A percentile compares a stretch with the other conserved stretches of the same genome.
Evolutionary conservation across 2,329 filamentous ascomycete species (phyloP).

Genomic region (Microcyclospora tardicrescens): DNA sequence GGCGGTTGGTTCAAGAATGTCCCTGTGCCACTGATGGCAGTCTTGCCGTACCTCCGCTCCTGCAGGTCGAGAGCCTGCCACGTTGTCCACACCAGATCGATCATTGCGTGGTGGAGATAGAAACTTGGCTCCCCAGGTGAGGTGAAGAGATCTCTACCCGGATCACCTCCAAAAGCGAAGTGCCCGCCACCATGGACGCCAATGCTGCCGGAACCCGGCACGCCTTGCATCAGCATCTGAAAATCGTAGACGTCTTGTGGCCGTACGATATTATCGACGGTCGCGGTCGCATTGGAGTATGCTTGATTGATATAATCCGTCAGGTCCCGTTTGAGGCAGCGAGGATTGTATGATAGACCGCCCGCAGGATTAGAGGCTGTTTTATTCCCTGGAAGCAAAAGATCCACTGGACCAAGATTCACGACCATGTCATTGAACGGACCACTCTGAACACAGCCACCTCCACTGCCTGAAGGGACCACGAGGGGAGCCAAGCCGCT

Average conservation of each 20-base stretch:
- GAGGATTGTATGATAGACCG: slow-evolving; percentile 19
- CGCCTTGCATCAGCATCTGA: slow-evolving; percentile 17
- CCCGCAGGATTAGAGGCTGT: slow-evolving; percentile 5
- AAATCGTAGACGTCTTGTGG: slow-evolving; percentile 10
- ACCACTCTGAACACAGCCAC: slow-evolving; percentile 39
- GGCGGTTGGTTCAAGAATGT: slow-evolving; percentile 32
- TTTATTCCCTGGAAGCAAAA: slow-evolving; percentile 3
- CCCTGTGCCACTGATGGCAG: slow-evolving; percentile 29
- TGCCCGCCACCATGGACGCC: slow-evolving; percentile 36
- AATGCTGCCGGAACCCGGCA: slow-evolving; percentile 7
- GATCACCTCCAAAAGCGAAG: slow-evolving; percentile 34
- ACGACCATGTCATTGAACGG: slow-evolving; percentile 37
- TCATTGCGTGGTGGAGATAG: slow-evolving; percentile 36
- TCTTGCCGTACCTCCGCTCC: slow-evolving; percentile 15
- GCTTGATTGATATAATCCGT: slow-evolving; percentile 9
- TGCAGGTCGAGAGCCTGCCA: slow-evolving; percentile 35
- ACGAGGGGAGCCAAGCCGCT: slow-evolving; percentile 11
- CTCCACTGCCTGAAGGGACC: slow-evolving; percentile 37
- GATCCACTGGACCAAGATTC: slow-evolving; percentile 36
- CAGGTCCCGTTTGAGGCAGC: slow-evolving; percentile 28
- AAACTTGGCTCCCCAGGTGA: slow-evolving; percentile 36
- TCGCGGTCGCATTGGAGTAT: slow-evolving; percentile 8
- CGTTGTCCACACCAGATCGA: slow-evolving; percentile 37
- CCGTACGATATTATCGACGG: slow-evolving; percentile 10
- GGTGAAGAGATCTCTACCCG: slow-evolving; percentile 32